Evolutionary conservation across 2,329 filamentous ascomycete species (phyloP).

Genomic region (Alternaria conjuncta): DNA sequence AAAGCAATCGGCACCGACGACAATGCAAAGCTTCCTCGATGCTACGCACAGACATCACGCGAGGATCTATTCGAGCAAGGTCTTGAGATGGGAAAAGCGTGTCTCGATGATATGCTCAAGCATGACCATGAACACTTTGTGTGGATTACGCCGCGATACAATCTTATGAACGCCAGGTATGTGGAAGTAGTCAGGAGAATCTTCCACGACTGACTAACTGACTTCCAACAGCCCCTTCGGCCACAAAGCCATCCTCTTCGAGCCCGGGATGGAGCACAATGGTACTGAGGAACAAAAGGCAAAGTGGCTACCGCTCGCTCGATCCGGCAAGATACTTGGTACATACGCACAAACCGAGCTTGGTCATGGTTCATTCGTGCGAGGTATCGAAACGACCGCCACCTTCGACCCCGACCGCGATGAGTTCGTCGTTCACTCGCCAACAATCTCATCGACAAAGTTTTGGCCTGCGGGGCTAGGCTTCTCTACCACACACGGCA

Average conservation of each 20-base stretch:
- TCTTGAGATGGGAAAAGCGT: constrained; percentile 26
- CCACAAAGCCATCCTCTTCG: constrained; percentile 13
- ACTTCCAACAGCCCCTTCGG: constrained; percentile 20
- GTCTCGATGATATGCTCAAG: constrained; percentile 29
- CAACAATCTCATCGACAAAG: constrained; percentile 47
- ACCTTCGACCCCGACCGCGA: constrained; percentile 52
- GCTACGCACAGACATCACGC: constrained; percentile 31
- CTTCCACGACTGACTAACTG: neutral
- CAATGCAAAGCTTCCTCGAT: constrained; percentile 28
- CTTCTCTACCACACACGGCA: constrained; percentile 29
- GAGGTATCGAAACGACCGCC: constrained; percentile 56
- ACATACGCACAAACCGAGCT: constrained; percentile 59
- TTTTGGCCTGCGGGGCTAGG: constrained; percentile 27
- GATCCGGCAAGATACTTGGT: constrained; percentile 50
- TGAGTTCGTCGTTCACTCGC: constrained; percentile 57
- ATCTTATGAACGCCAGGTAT: constrained; percentile 18
- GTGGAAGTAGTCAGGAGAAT: neutral
- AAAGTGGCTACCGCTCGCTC: constrained; percentile 48
- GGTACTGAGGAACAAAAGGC: constrained; percentile 52
- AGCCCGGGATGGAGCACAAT: constrained; percentile 46
- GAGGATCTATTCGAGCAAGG: constrained; percentile 33
- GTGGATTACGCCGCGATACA: constrained; percentile 18
- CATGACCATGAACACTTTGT: constrained; percentile 29
- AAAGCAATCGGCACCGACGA: constrained; percentile 16
- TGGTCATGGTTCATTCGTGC: constrained; percentile 59